Base-by-base conservation (phyloP, 192 early-diverging fungal species). In the Mortierella hygrophila region DNA sequence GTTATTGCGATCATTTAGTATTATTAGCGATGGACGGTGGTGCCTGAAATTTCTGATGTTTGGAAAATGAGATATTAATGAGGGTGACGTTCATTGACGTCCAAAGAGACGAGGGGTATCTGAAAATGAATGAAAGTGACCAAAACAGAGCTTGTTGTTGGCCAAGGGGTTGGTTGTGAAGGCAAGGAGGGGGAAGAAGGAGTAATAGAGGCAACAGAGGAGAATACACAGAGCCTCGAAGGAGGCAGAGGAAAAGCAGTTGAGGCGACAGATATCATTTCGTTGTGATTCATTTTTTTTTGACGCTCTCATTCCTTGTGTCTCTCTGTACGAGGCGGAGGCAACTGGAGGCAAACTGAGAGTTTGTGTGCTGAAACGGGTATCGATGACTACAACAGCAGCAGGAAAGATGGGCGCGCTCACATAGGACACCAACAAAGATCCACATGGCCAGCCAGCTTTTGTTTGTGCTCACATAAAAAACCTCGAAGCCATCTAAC, bases 11-110 rank as follows among this genome's bases (percentile, higher is more conserved):
- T 70, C 35, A 40, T 40, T 7, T 70, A 13, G 20, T 63, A 63
- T 65, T 32, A 65, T 65, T 65, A 65, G 60, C 60, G 26, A 65
- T 13, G 49, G 49, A 41, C 41, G 20, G 38, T 46, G 41, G 71
- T 72, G 21, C 71, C 71, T 72, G 71, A 72, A 72, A 35, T 65
- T 65, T 65, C 60, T 29, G 60, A 32, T 65, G 60, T 65, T 65
- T 65, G 32, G 60, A 65, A 65, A 65, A 15, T 32, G 55, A 57
- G 26, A 32, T 26, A 65, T 32, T 11, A 15, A 32, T 32, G 60
- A 29, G 60, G 60, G 29, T 26, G n/a, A 23, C 54, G 20, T n/a
- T 23, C 54, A 55, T 55, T 55, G 54, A n/a, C n/a, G 55, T 57
- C n/a, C n/a, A 57, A 18, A 57, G 1, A 57, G 8, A 26, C 13